phyloP scores from a whole-genome alignment of 768 basidiomycete species.

The Lactarius akahatsu region DNA sequence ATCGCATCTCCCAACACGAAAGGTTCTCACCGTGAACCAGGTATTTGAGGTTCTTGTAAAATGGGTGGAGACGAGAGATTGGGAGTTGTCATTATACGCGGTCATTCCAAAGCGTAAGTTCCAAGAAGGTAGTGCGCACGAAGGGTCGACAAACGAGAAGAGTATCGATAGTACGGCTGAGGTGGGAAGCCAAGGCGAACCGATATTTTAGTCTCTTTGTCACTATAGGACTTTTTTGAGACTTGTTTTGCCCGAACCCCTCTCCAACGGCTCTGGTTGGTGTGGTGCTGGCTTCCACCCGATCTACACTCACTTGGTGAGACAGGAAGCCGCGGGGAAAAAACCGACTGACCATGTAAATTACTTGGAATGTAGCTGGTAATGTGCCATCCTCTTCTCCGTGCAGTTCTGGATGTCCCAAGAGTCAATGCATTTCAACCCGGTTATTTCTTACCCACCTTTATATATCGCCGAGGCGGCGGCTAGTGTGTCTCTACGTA shows the following conservation, averaged over 20 bases:
- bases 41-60: conserved; percentile 86
- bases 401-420: conserved; percentile 63
- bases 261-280: conserved; percentile 64
- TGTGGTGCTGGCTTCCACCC: conserved; percentile 76
- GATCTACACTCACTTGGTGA: conserved; percentile 48
- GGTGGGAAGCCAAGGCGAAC: conserved; percentile 4
- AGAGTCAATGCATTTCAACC: not conserved
- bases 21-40: conserved; percentile 97
- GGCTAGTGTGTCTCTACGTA: conserved; percentile 82
- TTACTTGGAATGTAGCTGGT: conserved; percentile 94
- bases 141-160: conserved; percentile 12
- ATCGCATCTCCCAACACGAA: conserved; percentile 79
- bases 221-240: conserved; percentile 58
- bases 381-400: conserved; percentile 80
- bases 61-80: conserved; percentile 83
- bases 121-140: conserved; percentile 42
- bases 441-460: conserved; percentile 48
- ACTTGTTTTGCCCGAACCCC: conserved; percentile 60
- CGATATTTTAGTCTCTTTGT: not conserved
- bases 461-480: conserved; percentile 94
- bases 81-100: conserved; percentile 83
- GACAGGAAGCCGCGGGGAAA: not conserved
- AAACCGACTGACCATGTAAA: conserved; percentile 72
- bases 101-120: conserved; percentile 95
- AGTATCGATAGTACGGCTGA: not conserved